Base-by-base conservation (phyloP, 331 rosid species). In the Ulmus americana region DNA sequence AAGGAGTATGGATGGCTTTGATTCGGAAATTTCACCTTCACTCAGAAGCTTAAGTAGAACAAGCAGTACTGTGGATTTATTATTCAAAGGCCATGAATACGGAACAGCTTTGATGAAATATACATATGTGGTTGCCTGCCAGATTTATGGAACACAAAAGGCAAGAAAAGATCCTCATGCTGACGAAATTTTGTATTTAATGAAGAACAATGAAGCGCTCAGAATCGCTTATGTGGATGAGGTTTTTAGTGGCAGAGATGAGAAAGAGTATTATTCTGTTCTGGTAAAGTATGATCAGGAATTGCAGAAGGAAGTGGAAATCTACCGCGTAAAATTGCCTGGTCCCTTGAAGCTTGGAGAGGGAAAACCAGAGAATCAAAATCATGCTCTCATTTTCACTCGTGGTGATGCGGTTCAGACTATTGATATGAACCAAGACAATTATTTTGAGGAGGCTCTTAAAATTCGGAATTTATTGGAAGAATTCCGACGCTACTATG, bases 61-160 rank as follows among this genome's bases (percentile, higher is more conserved):
- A 63, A 73, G 76, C 82, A 89, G 95, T 68, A 76, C 90, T 8
- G 77, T 85, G 51, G 65, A 81, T 76, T 51, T 76, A 70, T 76
- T 94, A 65, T 85, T 79, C 81, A 94, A 90, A 78, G 99, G 99
- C 56, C 99, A 94, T 56, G 99, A 94, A 69, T 64, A 85, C 70
- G 90, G 85, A 20, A 82, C 84, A 42, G 76, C 85, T 76, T 78
- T 88, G 80, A 94, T 94, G 99, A 94, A 90, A 74, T 94, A 69
- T 79, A 94, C 97, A 1, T 94, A 90, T 69, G 99, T 94, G 73
- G 85, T 94, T 70, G 95, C 99, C 48, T 94, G 99, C 80, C 99
- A 94, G 88, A 90, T 87, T 52, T 94, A 94, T 49, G 95, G 99
- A 72, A 79, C 81, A 1, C 81, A 90, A 74, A 94, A 94, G 68